Percentiles rank a stretch among this genome's conserved stretches.
Conservation (phyloP, 2,329 filamentous ascomycete genomes). For the Clarireedia homoeocarpa region DNA sequence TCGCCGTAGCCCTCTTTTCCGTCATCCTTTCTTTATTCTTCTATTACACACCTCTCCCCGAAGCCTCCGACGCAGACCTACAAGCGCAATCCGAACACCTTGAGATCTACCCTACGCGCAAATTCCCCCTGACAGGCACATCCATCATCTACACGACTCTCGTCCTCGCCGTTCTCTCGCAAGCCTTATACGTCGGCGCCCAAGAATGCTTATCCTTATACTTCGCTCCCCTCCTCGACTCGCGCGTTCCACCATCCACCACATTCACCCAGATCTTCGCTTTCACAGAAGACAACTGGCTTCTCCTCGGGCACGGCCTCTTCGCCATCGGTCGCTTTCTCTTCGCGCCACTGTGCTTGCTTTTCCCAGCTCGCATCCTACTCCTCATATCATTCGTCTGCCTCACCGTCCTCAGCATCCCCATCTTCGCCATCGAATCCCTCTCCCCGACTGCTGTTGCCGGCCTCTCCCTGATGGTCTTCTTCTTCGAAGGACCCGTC, state of each 20-base stretch:
- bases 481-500: conserved; percentile 75
- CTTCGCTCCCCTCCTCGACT: conserved; percentile 43
- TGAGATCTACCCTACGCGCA: conserved; percentile 17
- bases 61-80: conserved; percentile 44
- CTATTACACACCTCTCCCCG: conserved; percentile 59
- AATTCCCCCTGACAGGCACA: conserved; percentile 33
- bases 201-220: conserved; percentile 60
- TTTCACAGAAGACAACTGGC: conserved; percentile 51
- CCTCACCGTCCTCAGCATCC: conserved; percentile 50
- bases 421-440: conserved; percentile 29
- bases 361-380: conserved; percentile 62
- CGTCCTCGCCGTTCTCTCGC: conserved; percentile 63
- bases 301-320: conserved; percentile 62
- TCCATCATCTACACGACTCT: conserved; percentile 37
- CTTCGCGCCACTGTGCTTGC: conserved; percentile 50
- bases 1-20: conserved; percentile 71
- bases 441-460: conserved; percentile 37
- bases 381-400: conserved; percentile 53
- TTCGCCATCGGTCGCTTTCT: conserved; percentile 70
- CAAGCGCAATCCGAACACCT: conserved; percentile 37
- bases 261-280: conserved; percentile 32
- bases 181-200: conserved; percentile 72
- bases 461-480: conserved; percentile 60
- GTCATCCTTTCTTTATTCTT: conserved; percentile 62
- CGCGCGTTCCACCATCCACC: conserved; percentile 32